phyloP scores from a whole-genome alignment of 164 flowering plant genomes.

The Houttuynia cordata region DNA sequence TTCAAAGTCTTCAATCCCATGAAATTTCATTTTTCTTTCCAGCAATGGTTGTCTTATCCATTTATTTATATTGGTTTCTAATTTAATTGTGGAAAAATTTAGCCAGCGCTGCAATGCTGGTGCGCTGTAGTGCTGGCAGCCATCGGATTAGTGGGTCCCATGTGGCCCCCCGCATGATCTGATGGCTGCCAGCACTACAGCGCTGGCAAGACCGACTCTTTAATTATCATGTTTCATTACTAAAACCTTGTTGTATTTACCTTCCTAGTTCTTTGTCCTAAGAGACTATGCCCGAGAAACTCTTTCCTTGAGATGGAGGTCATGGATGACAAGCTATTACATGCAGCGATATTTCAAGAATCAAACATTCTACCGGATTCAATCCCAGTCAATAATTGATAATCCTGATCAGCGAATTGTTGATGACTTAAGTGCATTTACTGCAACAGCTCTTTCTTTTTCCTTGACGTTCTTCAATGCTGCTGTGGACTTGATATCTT shows the following conservation, averaged over 20 bases:
- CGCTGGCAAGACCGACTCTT: no score
- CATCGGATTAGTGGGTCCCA: no score
- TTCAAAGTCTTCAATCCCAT: no score
- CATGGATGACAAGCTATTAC: constrained; percentile 94
- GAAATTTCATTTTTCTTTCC: no score
- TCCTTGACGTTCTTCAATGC: constrained; percentile 86
- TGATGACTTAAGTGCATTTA: constrained; percentile 92
- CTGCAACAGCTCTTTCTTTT: constrained; percentile 92
- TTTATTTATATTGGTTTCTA: no score
- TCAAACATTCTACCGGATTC: constrained; percentile 76
- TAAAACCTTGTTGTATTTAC: neutral
- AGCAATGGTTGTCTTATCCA: no score
- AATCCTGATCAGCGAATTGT: constrained; percentile 99
- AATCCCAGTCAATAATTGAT: constrained; percentile 83
- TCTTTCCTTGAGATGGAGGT: constrained; percentile 86
- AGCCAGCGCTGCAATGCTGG: no score
- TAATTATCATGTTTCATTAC: neutral
- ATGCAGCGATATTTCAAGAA: constrained; percentile 79
- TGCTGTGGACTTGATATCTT: constrained; percentile 81
- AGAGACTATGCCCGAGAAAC: constrained; percentile 88
- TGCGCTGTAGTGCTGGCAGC: no score
- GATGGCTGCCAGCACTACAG: no score
- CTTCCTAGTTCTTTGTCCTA: constrained; percentile 67
- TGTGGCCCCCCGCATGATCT: no score
- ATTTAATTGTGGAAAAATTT: no score